Conservation (phyloP, 768 basidiomycete genomes). For the Cyathus striatus region DNA sequence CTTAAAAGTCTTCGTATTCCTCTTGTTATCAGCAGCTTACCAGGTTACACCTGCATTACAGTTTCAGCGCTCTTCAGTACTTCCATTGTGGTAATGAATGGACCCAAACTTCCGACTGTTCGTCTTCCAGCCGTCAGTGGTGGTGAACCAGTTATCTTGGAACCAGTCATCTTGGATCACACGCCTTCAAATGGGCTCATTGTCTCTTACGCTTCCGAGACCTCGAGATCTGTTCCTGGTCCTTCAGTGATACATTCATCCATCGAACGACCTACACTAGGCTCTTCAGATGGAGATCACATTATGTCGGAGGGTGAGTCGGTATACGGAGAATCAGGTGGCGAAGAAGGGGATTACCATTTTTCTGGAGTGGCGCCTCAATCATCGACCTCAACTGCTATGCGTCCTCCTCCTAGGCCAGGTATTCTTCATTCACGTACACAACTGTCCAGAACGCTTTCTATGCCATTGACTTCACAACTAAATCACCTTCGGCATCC, state of each 20-base stretch:
- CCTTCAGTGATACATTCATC: no score
- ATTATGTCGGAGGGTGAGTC: conserved; percentile 46
- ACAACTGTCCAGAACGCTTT: conserved; percentile 71
- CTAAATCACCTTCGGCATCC: conserved; percentile 76
- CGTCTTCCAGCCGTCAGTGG: conserved; percentile 42
- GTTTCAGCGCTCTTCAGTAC: no score
- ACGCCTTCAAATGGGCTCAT: conserved; percentile 52
- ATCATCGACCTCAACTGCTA: background rate
- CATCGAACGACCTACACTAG: conserved; percentile 30
- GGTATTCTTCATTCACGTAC: conserved; percentile 6
- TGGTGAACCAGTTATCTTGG: conserved; percentile 36
- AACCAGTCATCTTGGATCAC: conserved; percentile 40
- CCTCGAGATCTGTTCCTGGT: conserved; percentile 30
- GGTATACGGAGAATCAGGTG: conserved; percentile 26
- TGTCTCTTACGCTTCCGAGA: conserved; percentile 51
- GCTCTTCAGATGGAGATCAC: conserved; percentile 45
- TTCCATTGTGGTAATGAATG: conserved; percentile 20
- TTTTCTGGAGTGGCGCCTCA: background rate
- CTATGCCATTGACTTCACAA: conserved; percentile 76
- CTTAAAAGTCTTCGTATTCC: no score
- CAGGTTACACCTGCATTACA: no score
- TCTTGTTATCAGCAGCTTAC: no score
- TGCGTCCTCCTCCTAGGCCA: background rate
- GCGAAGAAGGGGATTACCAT: conserved; percentile 13
- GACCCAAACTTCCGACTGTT: conserved; percentile 40